Percentiles rank a stretch among this genome's conserved stretches.
phyloP scores from a whole-genome alignment of 192 early-diverging fungal species.

The Polychytrium aggregatum region DNA sequence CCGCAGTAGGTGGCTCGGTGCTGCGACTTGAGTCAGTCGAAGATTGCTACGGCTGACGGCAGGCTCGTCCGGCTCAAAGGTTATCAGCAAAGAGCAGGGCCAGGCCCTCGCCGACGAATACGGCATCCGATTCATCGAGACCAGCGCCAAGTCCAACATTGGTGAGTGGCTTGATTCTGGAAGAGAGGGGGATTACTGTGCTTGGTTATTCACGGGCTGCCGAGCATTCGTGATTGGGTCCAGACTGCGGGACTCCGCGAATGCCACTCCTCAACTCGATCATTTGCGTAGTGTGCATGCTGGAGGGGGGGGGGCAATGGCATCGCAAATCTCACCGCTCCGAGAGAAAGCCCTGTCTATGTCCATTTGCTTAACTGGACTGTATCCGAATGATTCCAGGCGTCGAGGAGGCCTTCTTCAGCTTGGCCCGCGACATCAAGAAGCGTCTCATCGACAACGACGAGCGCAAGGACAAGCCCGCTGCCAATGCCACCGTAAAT shows the following conservation, averaged over 20 bases:
- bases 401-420: constrained; percentile 93
- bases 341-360: constrained; percentile 1
- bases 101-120: constrained; percentile 91
- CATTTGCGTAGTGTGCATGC: background rate
- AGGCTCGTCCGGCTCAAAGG: constrained; percentile 34
- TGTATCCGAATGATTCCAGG: constrained; percentile 12
- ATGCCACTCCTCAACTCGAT: too few species aligned
- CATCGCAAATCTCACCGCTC: background rate
- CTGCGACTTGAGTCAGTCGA: background rate
- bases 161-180: constrained; percentile 21
- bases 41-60: background rate
- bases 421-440: constrained; percentile 94
- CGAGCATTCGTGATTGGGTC: too few species aligned
- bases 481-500: constrained; percentile 17
- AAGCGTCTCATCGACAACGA: constrained; percentile 91
- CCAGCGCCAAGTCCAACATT: constrained; percentile 97
- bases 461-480: constrained; percentile 40
- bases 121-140: constrained; percentile 91
- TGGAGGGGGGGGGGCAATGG: background rate
- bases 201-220: too few species aligned
- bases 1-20: too few species aligned
- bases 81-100: constrained; percentile 90
- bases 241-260: background rate
- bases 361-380: background rate
- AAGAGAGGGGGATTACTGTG: too few species aligned